A percentile compares a stretch with the other conserved stretches of the same genome.
Evolutionary conservation across 2,329 filamentous ascomycete species (phyloP).

Genomic region (Ascochyta clinopodiicola): DNA sequence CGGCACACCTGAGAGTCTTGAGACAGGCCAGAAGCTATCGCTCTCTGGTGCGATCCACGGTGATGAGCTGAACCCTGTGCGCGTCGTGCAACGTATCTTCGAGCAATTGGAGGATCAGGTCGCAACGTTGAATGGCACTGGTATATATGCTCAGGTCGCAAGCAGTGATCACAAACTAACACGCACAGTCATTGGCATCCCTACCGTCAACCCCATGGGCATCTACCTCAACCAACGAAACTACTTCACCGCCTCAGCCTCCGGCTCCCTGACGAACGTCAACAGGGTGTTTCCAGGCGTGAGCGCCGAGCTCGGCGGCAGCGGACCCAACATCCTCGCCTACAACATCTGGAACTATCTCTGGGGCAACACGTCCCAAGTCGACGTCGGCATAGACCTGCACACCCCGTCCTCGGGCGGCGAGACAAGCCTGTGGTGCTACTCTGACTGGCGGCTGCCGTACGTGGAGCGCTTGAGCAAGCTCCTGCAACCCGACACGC

Average conservation of each 20-base stretch:
- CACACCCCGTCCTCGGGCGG: constrained; percentile 48
- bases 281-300: constrained; percentile 46
- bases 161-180: constrained; percentile 9
- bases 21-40: constrained; percentile 46
- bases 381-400: constrained; percentile 50
- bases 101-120: constrained; percentile 38
- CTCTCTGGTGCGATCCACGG: constrained; percentile 50
- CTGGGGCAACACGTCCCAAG: constrained; percentile 51
- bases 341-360: constrained; percentile 47
- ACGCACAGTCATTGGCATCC: constrained; percentile 45
- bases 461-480: constrained; percentile 50
- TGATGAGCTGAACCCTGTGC: constrained; percentile 49
- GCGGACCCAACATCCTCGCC: constrained; percentile 35
- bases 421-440: constrained; percentile 49
- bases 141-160: constrained; percentile 19
- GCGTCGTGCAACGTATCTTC: constrained; percentile 48
- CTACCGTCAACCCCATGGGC: constrained; percentile 49
- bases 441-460: constrained; percentile 47
- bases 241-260: constrained; percentile 43
- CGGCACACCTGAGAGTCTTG: constrained; percentile 45
- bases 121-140: constrained; percentile 45
- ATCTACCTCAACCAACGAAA: constrained; percentile 51
- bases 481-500: constrained; percentile 48
- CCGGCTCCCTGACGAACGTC: constrained; percentile 43
- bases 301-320: constrained; percentile 34